Conservation (phyloP, 345 rosid genomes). For the Populus euphratica region DNA sequence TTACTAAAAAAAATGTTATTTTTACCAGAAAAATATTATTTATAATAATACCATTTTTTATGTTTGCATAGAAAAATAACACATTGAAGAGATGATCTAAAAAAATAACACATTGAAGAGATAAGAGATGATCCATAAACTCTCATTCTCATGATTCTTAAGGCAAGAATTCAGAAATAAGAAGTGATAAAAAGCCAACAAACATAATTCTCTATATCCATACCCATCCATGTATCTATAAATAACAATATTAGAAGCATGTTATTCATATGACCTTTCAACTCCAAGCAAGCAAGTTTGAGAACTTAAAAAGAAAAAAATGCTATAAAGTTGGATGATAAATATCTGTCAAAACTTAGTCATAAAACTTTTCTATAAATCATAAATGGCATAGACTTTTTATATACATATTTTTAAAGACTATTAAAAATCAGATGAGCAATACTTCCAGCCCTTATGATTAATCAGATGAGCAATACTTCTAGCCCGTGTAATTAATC, state of each 20-base stretch:
- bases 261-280: neutral
- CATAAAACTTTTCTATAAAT: neutral
- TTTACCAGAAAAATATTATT: too few species aligned
- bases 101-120: too few species aligned
- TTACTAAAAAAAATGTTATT: too few species aligned
- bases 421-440: neutral
- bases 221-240: neutral
- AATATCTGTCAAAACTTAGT: neutral
- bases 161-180: too few species aligned
- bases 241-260: neutral
- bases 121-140: too few species aligned
- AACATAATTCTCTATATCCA: too few species aligned
- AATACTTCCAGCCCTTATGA: slow-evolving; percentile 12
- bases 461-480: slow-evolving; percentile 94
- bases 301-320: neutral
- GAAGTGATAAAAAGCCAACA: too few species aligned
- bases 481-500: slow-evolving; percentile 86
- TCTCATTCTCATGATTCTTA: too few species aligned
- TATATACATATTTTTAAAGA: neutral
- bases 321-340: neutral
- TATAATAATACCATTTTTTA: too few species aligned
- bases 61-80: too few species aligned
- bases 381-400: too few species aligned
- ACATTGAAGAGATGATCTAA: too few species aligned
- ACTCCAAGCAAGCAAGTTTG: neutral